A percentile compares a stretch with the other conserved stretches of the same genome.
These are phyloP conservation scores for Penicillium sp. DNA, from an alignment of 2,329 filamentous ascomycete species.

Conservation along the genomic window DNA sequence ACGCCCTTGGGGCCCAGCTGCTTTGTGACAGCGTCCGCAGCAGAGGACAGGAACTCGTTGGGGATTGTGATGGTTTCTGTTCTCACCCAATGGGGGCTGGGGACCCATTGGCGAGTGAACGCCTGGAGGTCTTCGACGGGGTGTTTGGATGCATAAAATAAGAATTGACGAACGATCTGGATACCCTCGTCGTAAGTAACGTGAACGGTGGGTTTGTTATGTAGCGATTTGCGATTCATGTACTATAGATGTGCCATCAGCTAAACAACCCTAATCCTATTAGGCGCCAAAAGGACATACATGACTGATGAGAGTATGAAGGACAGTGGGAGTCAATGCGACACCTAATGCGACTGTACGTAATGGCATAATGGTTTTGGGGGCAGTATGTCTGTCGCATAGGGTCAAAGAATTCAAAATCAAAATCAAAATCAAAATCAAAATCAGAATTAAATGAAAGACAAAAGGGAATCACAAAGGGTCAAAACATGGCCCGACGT, in stretches of 20 bases:
- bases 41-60: constrained; percentile 59
- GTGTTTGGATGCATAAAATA: constrained; percentile 80
- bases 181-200: constrained; percentile 94
- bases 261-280: neutral
- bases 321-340: constrained; percentile 81
- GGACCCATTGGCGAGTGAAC: constrained; percentile 90
- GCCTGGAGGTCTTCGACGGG: constrained; percentile 90
- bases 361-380: constrained; percentile 54
- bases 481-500: neutral
- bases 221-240: constrained; percentile 71
- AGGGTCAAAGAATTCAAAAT: neutral
- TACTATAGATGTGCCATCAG: constrained; percentile 56
- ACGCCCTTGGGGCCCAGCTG: constrained; percentile 79
- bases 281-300: constrained; percentile 50
- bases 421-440: neutral
- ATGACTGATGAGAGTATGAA: constrained; percentile 84
- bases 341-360: constrained; percentile 79
- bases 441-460: neutral
- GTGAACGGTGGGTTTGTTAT: constrained; percentile 80
- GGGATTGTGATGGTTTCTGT: constrained; percentile 68
- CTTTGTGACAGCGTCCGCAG: constrained; percentile 65
- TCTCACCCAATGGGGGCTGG: constrained; percentile 82
- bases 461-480: neutral
- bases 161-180: constrained; percentile 79
- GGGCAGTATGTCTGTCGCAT: neutral